Conservation (phyloP, 2,329 filamentous ascomycete species). For the Botrytis cinerea region DNA sequence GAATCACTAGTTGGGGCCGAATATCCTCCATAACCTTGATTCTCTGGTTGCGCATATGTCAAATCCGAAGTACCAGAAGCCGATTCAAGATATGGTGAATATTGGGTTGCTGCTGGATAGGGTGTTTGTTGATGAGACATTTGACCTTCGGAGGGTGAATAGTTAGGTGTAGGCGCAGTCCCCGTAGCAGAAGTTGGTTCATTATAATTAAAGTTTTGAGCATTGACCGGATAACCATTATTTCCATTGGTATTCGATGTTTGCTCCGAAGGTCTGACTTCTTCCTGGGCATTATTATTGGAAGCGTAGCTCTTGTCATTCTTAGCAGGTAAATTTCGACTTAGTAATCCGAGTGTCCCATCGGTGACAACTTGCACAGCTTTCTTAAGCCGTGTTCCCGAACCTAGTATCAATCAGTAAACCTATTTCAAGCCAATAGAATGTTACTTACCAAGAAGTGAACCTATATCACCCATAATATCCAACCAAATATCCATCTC, state of each 20-base stretch:
- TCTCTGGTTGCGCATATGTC: slow-evolving; percentile 34
- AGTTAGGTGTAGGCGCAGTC: slow-evolving; percentile 24
- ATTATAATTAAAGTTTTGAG: slow-evolving; percentile 27
- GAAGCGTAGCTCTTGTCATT: slow-evolving; percentile 40
- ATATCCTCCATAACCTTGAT: slow-evolving; percentile 9
- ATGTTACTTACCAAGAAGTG: slow-evolving; percentile 61
- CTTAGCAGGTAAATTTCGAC: slow-evolving; percentile 45
- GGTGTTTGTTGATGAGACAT: slow-evolving; percentile 37
- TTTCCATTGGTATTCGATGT: slow-evolving; percentile 11
- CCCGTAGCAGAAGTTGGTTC: slow-evolving; percentile 27
- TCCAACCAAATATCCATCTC: slow-evolving; percentile 72
- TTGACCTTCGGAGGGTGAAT: slow-evolving; percentile 31
- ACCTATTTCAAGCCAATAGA: background rate
- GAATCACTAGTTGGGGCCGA: slow-evolving; percentile 25
- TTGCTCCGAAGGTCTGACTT: slow-evolving; percentile 25
- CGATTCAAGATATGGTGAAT: slow-evolving; percentile 36
- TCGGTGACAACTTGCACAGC: slow-evolving; percentile 53
- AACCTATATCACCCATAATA: slow-evolving; percentile 66
- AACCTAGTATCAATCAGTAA: slow-evolving; percentile 43
- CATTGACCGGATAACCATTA: slow-evolving; percentile 16
- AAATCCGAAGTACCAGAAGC: slow-evolving; percentile 27
- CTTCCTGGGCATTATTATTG: slow-evolving; percentile 3
- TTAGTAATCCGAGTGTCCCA: slow-evolving; percentile 50
- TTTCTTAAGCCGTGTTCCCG: slow-evolving; percentile 50
- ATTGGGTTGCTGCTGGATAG: slow-evolving; percentile 41